phyloP scores from a whole-genome alignment of 129 eudicot genomes.

The sunflower (Helianthus annuus) region DNA sequence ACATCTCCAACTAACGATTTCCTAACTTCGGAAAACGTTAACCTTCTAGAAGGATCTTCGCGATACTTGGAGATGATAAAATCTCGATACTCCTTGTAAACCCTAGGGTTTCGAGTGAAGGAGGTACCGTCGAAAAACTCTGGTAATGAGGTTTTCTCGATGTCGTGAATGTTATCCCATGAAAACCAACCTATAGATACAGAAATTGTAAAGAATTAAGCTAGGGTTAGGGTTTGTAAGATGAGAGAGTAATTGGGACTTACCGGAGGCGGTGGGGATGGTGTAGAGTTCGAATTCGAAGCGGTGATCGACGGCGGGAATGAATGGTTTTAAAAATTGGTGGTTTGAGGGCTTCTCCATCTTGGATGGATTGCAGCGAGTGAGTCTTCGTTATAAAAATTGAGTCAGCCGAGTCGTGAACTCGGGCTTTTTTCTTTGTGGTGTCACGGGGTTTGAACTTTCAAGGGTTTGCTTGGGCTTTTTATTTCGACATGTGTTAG shows the following conservation, averaged over 20 bases:
- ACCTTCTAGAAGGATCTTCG: constrained; percentile 71
- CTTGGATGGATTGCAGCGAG: constrained; percentile 41
- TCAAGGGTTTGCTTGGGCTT: neutral
- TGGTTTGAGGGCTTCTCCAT: constrained; percentile 51
- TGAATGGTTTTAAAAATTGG: constrained; percentile 46
- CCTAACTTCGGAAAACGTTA: constrained; percentile 79
- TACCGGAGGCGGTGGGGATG: constrained; percentile 82
- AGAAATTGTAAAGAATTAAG: neutral
- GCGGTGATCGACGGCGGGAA: constrained; percentile 60
- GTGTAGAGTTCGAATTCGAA: constrained; percentile 78
- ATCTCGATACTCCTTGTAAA: constrained; percentile 88
- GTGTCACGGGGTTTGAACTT: neutral
- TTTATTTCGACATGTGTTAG: neutral
- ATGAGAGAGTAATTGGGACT: constrained; percentile 25
- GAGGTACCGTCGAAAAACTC: constrained; percentile 83
- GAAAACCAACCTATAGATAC: constrained; percentile 72
- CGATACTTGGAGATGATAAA: constrained; percentile 75
- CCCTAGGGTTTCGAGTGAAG: constrained; percentile 75
- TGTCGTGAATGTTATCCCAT: constrained; percentile 82
- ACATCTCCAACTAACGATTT: constrained; percentile 86
- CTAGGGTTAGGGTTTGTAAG: constrained; percentile 53
- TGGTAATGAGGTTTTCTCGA: constrained; percentile 54
- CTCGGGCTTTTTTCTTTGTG: neutral
- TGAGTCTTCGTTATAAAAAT: constrained; percentile 25
- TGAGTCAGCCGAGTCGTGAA: constrained; percentile 33